A percentile compares a stretch with the other conserved stretches of the same genome.
Evolutionary conservation across 2,329 filamentous ascomycete species (phyloP).

Genomic region (Ceratocystis harringtonii): DNA sequence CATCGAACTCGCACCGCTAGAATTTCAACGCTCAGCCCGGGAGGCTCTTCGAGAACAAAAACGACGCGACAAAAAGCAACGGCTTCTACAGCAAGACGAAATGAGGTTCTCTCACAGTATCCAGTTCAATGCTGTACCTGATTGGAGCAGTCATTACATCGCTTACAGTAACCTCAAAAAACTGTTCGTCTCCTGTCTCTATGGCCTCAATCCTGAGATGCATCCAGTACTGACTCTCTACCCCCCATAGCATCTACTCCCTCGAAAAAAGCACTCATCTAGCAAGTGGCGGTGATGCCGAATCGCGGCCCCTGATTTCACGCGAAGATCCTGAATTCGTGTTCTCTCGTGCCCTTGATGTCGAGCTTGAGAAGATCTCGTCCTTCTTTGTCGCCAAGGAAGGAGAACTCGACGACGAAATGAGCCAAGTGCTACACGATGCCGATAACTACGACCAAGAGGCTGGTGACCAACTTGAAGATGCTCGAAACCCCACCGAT

Average conservation of each 20-base stretch:
- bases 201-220: background rate
- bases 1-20: conserved; percentile 29
- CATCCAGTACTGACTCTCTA: background rate
- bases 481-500: conserved; percentile 21
- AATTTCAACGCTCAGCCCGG: conserved; percentile 18
- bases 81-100: conserved; percentile 60
- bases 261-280: conserved; percentile 64
- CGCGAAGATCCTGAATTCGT: conserved; percentile 62
- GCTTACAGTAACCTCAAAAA: conserved; percentile 99
- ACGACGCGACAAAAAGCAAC: conserved; percentile 47
- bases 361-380: conserved; percentile 85
- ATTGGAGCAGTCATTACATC: conserved; percentile 97
- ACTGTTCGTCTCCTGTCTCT: conserved; percentile 45
- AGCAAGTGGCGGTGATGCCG: conserved; percentile 50
- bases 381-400: conserved; percentile 87
- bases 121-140: conserved; percentile 98
- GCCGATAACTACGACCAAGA: conserved; percentile 53
- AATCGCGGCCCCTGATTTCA: conserved; percentile 69
- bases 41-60: conserved; percentile 29
- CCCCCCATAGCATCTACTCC: conserved; percentile 62
- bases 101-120: conserved; percentile 99
- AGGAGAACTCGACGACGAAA: conserved; percentile 68
- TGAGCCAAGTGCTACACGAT: conserved; percentile 61
- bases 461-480: conserved; percentile 30
- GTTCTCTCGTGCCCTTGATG: conserved; percentile 68